Percentiles rank a stretch among this genome's conserved stretches.
phyloP scores from a whole-genome alignment of 2,329 filamentous ascomycete genomes.

The Ophiostoma sp. region DNA sequence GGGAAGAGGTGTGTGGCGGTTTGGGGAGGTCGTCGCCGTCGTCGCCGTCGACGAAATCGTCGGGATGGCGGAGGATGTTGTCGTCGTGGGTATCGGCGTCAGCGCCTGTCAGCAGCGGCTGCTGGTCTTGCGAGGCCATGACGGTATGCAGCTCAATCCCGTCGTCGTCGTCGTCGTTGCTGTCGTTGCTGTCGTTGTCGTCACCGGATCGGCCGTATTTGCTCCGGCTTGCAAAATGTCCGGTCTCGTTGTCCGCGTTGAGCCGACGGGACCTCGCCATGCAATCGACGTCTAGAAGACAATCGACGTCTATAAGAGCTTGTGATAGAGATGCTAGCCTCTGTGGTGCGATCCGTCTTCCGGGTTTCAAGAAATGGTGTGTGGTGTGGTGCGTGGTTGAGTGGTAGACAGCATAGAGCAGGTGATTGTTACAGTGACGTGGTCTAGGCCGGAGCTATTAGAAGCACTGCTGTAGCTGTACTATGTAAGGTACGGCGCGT shows the following conservation, averaged over 20 bases:
- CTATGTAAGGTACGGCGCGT: not conserved
- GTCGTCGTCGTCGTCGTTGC: constrained; percentile 12
- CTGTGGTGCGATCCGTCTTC: not conserved
- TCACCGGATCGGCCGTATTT: not conserved
- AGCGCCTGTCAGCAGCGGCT: not conserved
- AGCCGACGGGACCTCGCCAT: constrained; percentile 19
- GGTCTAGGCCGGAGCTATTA: not conserved
- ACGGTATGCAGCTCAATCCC: constrained; percentile 15
- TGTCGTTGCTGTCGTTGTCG: not conserved
- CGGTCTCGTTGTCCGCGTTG: constrained; percentile 13
- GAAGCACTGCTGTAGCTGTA: too few relatives aligned
- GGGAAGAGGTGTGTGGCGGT: constrained; percentile 25
- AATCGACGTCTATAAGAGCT: not conserved
- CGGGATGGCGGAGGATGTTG: not conserved
- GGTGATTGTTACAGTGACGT: not conserved
- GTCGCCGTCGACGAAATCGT: not conserved
- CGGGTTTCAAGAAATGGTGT: not conserved
- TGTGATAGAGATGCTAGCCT: not conserved
- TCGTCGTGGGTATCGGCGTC: not conserved
- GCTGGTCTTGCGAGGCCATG: not conserved
- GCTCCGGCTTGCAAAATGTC: constrained; percentile 2
- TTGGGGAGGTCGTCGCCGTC: not conserved
- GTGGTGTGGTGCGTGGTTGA: not conserved
- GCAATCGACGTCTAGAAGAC: not conserved
- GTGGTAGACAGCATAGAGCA: not conserved